Evolutionary conservation across 208 protist genomes (phyloP).

Genomic region (Trypanosoma lewisi): DNA sequence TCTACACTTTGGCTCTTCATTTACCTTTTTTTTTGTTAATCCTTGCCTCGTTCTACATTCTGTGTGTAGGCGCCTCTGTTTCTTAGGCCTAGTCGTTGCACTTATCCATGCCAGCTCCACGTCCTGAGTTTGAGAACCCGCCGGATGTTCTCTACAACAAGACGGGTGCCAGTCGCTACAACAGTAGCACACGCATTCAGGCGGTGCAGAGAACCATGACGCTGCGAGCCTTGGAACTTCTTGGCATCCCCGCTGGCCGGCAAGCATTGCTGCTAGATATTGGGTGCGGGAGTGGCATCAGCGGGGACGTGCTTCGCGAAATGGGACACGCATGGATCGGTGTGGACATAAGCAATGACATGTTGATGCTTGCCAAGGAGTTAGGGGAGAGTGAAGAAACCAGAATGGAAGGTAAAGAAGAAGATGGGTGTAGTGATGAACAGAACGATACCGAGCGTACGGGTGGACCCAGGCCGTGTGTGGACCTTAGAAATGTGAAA

Average conservation of each 20-base stretch:
- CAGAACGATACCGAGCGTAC: not conserved
- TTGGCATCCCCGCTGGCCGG: slow-evolving; percentile 72
- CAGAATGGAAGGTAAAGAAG: no score
- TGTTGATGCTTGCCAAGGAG: slow-evolving; percentile 92
- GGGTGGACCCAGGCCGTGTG: slow-evolving; percentile 14
- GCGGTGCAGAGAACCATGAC: slow-evolving; percentile 97
- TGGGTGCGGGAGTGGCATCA: slow-evolving; percentile 98
- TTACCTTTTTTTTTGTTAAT: not conserved
- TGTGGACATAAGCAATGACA: slow-evolving; percentile 94
- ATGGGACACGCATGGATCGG: slow-evolving; percentile 97
- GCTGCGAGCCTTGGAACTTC: slow-evolving; percentile 96
- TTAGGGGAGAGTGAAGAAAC: slow-evolving; percentile 51
- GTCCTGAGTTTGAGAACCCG: slow-evolving; percentile 92
- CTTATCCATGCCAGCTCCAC: slow-evolving; percentile 69
- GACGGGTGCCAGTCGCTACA: slow-evolving; percentile 94
- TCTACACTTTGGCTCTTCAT: not conserved
- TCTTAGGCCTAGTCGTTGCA: no score
- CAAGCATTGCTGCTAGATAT: slow-evolving; percentile 96
- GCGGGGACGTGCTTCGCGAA: slow-evolving; percentile 94
- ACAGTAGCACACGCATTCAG: slow-evolving; percentile 94
- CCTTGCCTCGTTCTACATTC: not conserved
- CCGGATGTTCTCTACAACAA: slow-evolving; percentile 97
- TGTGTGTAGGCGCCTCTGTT: not conserved
- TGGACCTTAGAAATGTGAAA: slow-evolving; percentile 62
- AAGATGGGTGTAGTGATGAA: slow-evolving; percentile 9